Conservation (phyloP, 371 early-diverging fungal genomes). For the Basidiobolus meristosporus region DNA sequence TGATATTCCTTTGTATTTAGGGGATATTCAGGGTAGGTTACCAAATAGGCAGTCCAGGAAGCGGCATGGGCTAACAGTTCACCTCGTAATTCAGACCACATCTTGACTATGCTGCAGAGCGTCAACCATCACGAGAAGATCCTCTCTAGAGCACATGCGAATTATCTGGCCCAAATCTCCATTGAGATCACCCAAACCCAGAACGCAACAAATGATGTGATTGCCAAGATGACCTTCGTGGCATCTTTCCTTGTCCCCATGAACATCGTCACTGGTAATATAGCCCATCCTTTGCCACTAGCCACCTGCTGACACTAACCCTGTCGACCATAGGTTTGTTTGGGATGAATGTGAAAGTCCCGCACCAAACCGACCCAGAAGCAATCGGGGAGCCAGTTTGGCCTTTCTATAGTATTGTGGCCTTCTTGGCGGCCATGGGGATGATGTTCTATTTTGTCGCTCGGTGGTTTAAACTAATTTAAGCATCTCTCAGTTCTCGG, state of each 20-base stretch:
- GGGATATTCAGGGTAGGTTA: conserved; percentile 67
- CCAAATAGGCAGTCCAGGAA: too few relatives aligned
- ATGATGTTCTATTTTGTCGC: too few relatives aligned
- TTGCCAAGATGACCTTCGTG: conserved; percentile 76
- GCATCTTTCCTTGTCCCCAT: conserved; percentile 85
- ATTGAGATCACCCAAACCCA: conserved; percentile 91
- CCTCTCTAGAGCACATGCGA: conserved; percentile 75
- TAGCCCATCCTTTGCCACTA: not conserved
- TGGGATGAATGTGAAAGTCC: conserved; percentile 80
- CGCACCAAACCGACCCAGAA: too few relatives aligned
- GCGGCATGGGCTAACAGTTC: not conserved
- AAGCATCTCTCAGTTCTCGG: too few relatives aligned
- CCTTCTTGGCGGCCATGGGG: too few relatives aligned
- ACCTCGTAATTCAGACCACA: conserved; percentile 46
- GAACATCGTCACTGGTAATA: conserved; percentile 72
- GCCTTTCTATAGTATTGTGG: too few relatives aligned
- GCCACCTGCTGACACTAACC: not conserved
- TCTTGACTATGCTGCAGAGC: conserved; percentile 81
- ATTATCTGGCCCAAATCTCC: conserved; percentile 89
- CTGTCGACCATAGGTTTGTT: conserved; percentile 17
- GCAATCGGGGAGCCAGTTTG: too few relatives aligned
- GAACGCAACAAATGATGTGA: conserved; percentile 76
- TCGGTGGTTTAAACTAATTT: too few relatives aligned
- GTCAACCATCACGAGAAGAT: conserved; percentile 80
- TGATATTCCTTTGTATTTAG: conserved; percentile 66